These are phyloP conservation scores for Rubia tinctorum DNA, from an alignment of 305 asterid species.

Conservation along the genomic window DNA sequence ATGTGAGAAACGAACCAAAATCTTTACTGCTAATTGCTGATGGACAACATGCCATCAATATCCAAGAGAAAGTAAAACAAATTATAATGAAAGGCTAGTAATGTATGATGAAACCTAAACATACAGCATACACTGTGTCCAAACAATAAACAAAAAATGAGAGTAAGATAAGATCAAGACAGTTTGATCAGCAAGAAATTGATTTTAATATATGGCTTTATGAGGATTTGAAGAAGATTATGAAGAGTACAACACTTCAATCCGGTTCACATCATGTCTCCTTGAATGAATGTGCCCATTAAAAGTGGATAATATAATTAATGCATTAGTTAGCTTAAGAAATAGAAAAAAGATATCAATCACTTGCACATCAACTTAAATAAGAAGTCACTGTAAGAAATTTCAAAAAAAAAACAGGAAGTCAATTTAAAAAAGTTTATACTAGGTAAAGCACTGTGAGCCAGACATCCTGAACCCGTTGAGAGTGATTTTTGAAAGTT, in stretches of 20 bases:
- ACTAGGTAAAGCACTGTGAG: not conserved
- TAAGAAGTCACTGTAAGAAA: not conserved
- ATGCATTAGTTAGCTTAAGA: not conserved
- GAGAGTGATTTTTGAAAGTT: not conserved
- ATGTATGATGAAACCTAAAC: not conserved
- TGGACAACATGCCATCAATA: not conserved
- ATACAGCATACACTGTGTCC: not conserved
- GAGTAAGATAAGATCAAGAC: not conserved
- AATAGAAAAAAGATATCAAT: not conserved
- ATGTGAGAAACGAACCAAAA: constrained; percentile 6
- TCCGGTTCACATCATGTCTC: not conserved
- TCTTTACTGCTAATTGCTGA: not conserved
- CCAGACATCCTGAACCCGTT: not conserved
- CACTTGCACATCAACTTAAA: not conserved
- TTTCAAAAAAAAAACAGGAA: too few species aligned
- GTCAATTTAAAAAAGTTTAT: too few species aligned
- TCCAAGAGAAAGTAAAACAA: not conserved
- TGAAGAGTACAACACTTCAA: not conserved
- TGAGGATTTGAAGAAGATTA: not conserved
- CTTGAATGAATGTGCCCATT: not conserved
- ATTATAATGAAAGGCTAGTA: not conserved
- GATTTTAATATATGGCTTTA: not conserved
- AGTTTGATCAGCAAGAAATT: not conserved
- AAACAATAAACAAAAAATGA: not conserved
- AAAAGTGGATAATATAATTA: constrained; percentile 2